A percentile compares a stretch with the other conserved stretches of the same genome.
Evolutionary conservation across 2,329 filamentous ascomycete genomes (phyloP).

Genomic region (Fusarium sambucinum): DNA sequence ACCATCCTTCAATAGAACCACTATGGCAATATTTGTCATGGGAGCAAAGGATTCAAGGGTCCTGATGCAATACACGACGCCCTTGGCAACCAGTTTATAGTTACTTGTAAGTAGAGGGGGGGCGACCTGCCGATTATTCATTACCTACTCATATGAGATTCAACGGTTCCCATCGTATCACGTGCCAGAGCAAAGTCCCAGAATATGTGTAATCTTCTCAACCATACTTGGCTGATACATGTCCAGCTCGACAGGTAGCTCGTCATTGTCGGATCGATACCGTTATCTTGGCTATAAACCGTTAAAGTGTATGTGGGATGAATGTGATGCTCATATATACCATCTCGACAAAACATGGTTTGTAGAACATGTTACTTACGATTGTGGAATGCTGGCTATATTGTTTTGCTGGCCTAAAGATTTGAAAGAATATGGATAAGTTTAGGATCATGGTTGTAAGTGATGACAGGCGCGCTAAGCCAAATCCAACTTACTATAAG

Average conservation of each 20-base stretch:
- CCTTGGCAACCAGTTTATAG: background rate
- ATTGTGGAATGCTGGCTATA: conserved; percentile 35
- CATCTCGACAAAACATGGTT: background rate
- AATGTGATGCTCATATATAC: background rate
- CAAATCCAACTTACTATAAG: conserved; percentile 17
- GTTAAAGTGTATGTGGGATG: background rate
- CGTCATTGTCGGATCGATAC: background rate
- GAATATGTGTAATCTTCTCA: conserved; percentile 2
- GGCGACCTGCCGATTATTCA: background rate
- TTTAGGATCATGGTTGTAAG: conserved; percentile 1
- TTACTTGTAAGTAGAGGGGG: background rate
- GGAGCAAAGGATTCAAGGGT: conserved; percentile 1
- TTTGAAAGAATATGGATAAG: conserved; percentile 3
- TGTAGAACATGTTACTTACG: conserved; percentile 2
- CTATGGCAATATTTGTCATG: conserved; percentile 1
- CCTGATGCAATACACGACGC: background rate
- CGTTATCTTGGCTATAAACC: background rate
- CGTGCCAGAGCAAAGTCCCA: conserved; percentile 2
- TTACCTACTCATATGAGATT: background rate
- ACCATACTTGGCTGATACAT: background rate
- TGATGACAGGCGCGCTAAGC: conserved; percentile 7
- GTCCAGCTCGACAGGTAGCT: background rate
- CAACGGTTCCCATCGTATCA: background rate
- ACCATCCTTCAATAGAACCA: background rate
- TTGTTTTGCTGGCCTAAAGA: conserved; percentile 6